Evolutionary conservation across 1,139 yeast species (phyloP), one percentile per base, ranked within the genome.

Genomic region (Kodamaea suecica): DNA sequence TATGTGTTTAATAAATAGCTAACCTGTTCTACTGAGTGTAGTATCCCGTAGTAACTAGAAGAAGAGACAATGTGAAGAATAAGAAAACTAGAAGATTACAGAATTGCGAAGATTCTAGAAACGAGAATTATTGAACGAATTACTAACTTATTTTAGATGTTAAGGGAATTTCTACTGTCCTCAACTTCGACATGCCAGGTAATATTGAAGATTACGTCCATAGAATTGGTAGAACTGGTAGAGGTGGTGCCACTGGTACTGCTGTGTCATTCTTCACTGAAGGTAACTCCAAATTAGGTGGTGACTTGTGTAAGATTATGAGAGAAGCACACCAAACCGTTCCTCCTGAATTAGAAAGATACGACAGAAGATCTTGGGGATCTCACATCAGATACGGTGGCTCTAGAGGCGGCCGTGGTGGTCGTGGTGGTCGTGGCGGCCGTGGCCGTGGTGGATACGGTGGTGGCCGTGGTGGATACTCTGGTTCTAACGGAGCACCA

Each of bases 121-220:
- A n/a, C n/a, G n/a, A n/a, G n/a, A n/a, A n/a, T 19, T 19, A 6
- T 19, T 19, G 21, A 19, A 19, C n/a, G 13, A 27, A 27, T 29
- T 57, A 61, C 64, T 63, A 62, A 66, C 74, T 48, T 44, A 53
- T 29, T 57, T 37, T 66, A 88, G 97, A 92, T 70, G 98, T 92
- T 66, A 92, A 92, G 76, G 97, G 97, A 63, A 87, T 92, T 58
- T 83, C 90, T 52, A 82, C 73, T 55, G 98, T 92, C 43, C 76
- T 92, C 59, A 92, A 92, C 80, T 88, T 76, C 58, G 98, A 92
- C 64, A 90, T 90, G 88, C 97, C 98, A 56, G 88, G 88, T 66
- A 92, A 90, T 70, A 85, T 88, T 59, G 98, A 92, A 71, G 97
- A 92, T 70, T 92, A 92, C 63, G 97, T 92, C 42, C 95, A 84